phyloP scores from a whole-genome alignment of 805 yeast genomes.

The Candida sithepensis region DNA sequence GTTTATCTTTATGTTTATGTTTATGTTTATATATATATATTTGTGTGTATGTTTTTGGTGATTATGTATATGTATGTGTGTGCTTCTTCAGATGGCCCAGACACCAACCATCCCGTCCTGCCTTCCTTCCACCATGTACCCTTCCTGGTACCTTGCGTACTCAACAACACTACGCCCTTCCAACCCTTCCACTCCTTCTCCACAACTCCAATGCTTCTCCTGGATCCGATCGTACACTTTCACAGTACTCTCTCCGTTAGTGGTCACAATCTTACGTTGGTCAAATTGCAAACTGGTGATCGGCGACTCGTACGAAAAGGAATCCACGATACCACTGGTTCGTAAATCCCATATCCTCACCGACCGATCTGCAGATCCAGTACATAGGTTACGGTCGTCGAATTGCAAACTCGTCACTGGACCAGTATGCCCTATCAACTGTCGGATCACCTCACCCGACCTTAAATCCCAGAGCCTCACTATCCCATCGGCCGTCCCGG shows the following conservation, averaged over 20 bases:
- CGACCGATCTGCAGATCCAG: conserved; percentile 62
- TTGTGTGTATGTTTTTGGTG: no score
- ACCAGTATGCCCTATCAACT: conserved; percentile 64
- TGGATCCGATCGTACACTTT: conserved; percentile 57
- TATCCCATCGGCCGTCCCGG: conserved; percentile 74
- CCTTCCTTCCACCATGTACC: conserved; percentile 65
- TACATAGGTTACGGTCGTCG: conserved; percentile 58
- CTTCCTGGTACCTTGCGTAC: conserved; percentile 51
- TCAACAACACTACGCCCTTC: conserved; percentile 29
- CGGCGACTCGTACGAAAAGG: conserved; percentile 57
- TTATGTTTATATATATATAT: no score
- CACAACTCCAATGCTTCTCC: conserved; percentile 52
- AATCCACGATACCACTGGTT: conserved; percentile 58
- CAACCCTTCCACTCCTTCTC: conserved; percentile 31
- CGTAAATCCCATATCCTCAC: conserved; percentile 73
- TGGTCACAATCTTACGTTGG: conserved; percentile 45
- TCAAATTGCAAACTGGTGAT: conserved; percentile 60
- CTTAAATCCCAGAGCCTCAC: conserved; percentile 77
- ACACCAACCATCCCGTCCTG: conserved; percentile 55
- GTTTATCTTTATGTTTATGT: no score
- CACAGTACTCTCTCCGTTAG: conserved; percentile 46
- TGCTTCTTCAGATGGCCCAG: conserved; percentile 47
- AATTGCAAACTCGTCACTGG: conserved; percentile 67
- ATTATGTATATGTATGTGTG: no score
- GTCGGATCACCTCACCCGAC: conserved; percentile 60